These are phyloP conservation scores for Protomyces inouyei DNA, from an alignment of 1,139 yeast species.

Conservation along the genomic window DNA sequence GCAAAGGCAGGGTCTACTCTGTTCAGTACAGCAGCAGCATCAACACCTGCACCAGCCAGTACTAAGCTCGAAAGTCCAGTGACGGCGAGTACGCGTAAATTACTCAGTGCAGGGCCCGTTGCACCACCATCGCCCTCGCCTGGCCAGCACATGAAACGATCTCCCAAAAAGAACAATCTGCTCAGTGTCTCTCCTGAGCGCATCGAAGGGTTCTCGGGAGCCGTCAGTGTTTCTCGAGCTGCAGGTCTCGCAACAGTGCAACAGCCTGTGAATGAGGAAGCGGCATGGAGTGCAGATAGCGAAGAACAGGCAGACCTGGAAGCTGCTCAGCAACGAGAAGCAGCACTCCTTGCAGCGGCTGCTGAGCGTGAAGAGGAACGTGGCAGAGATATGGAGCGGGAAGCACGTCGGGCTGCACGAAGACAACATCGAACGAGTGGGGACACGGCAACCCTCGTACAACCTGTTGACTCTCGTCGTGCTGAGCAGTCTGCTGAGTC, in stretches of 20 bases:
- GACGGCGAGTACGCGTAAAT: neutral
- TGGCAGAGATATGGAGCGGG: slow-evolving; percentile 7
- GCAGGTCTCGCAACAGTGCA: neutral
- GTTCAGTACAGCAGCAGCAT: neutral
- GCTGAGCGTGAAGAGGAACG: slow-evolving; percentile 1
- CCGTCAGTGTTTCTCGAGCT: neutral
- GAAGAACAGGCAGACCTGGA: neutral
- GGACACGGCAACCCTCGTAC: neutral
- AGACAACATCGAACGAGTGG: slow-evolving; percentile 1
- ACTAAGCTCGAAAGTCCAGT: neutral
- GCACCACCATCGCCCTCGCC: neutral
- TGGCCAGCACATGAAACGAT: slow-evolving; percentile 1
- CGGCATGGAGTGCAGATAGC: neutral
- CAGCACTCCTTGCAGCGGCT: neutral
- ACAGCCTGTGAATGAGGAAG: neutral
- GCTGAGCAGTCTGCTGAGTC: neutral
- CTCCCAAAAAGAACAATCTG: slow-evolving; percentile 17
- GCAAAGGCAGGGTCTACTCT: neutral
- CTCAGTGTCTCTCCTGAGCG: slow-evolving; percentile 13
- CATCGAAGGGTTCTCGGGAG: neutral
- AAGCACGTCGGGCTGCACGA: slow-evolving; percentile 15
- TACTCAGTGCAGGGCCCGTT: neutral
- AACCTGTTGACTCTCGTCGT: neutral
- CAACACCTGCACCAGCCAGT: neutral
- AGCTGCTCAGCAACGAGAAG: neutral